These are phyloP conservation scores for Cochlearia excelsa DNA, from an alignment of 345 rosid genomes.

Conservation along the genomic window DNA sequence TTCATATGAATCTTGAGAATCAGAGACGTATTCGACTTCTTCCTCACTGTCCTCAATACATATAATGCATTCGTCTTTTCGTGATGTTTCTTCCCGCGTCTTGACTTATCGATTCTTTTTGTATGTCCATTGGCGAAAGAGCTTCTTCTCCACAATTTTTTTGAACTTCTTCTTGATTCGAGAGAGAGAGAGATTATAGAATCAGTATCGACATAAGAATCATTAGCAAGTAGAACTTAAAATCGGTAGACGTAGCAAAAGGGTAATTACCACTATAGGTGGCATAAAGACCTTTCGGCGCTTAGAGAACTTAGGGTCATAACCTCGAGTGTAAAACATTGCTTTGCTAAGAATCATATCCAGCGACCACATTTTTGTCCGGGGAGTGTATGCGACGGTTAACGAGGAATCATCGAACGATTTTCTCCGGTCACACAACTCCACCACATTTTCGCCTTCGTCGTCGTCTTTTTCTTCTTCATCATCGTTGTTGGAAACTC, in stretches of 20 bases:
- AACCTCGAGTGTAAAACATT: constrained; percentile 25
- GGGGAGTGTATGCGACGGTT: constrained; percentile 10
- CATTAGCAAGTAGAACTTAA: too few relatives aligned
- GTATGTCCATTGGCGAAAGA: constrained; percentile 31
- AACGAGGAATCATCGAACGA: constrained; percentile 38
- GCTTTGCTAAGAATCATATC: constrained; percentile 42
- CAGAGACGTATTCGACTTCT: constrained; percentile 29
- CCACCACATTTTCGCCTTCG: constrained; percentile 35
- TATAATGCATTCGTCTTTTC: constrained; percentile 13
- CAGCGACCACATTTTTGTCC: constrained; percentile 35
- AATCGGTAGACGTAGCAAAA: constrained; percentile 17
- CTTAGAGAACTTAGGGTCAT: constrained; percentile 28
- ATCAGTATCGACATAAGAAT: constrained; percentile 4
- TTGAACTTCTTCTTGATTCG: constrained; percentile 56
- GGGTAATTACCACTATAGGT: constrained; percentile 47
- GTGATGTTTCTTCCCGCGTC: constrained; percentile 16
- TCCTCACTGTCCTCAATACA: constrained; percentile 34
- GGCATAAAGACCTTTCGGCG: constrained; percentile 35
- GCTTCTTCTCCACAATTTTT: constrained; percentile 35
- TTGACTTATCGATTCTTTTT: constrained; percentile 12
- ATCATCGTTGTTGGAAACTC: constrained; percentile 33
- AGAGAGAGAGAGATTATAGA: constrained; percentile 12
- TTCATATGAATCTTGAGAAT: constrained; percentile 27
- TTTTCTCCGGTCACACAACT: constrained; percentile 36
- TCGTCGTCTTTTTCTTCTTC: too few relatives aligned